Conservation (phyloP, 2,329 filamentous ascomycete genomes). For the Cladosporium phlei region DNA sequence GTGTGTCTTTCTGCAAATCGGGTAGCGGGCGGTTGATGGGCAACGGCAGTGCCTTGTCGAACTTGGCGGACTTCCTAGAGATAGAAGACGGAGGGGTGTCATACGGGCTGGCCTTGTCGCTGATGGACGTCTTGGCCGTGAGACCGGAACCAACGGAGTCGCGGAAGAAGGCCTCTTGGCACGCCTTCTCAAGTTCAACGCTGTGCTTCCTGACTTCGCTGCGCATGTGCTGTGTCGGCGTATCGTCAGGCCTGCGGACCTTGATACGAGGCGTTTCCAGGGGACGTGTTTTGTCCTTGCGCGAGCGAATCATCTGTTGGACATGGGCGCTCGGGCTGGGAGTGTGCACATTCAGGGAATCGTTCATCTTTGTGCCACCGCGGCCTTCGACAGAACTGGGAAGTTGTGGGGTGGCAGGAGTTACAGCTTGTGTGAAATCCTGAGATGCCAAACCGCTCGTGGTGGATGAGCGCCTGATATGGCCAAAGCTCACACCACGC, state of each 20-base stretch:
- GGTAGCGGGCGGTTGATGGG: conserved; percentile 40
- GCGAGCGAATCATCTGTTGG: conserved; percentile 29
- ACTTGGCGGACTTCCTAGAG: conserved; percentile 27
- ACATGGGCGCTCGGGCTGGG: conserved; percentile 30
- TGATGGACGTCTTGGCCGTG: conserved; percentile 37
- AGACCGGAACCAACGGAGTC: conserved; percentile 52
- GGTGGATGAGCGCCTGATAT: conserved; percentile 46
- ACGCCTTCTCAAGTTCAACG: conserved; percentile 78
- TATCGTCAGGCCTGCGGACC: conserved; percentile 37
- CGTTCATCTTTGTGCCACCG: neutral
- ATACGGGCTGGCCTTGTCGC: conserved; percentile 36
- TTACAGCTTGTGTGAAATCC: conserved; percentile 23
- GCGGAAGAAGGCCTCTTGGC: conserved; percentile 86
- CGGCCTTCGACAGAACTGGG: conserved; percentile 16
- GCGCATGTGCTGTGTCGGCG: conserved; percentile 53
- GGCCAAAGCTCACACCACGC: conserved; percentile 60
- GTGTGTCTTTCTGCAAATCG: conserved; percentile 43
- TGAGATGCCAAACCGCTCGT: conserved; percentile 36
- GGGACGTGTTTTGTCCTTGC: conserved; percentile 30
- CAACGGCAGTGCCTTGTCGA: conserved; percentile 35
- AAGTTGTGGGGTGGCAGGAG: conserved; percentile 25
- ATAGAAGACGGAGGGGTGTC: conserved; percentile 52
- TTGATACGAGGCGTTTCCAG: conserved; percentile 30
- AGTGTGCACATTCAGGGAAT: conserved; percentile 11
- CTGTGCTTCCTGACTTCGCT: conserved; percentile 83